Conservation (phyloP, 352 stramenopile species). For the Sclerospora graminicola region DNA sequence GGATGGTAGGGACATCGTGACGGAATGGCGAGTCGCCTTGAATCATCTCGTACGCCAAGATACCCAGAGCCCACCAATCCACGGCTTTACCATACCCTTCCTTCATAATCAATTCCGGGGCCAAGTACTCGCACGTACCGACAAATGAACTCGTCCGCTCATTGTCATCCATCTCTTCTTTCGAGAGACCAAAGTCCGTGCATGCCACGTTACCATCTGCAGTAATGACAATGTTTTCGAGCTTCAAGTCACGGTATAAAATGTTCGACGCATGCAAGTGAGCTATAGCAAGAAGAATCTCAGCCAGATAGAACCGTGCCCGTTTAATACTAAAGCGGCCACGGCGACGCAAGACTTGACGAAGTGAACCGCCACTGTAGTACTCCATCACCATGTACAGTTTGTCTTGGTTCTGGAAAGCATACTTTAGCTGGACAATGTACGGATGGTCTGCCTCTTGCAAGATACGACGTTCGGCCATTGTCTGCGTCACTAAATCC, state of each 20-base stretch:
- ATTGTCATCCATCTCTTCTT: slow-evolving; percentile 65
- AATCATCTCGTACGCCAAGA: slow-evolving; percentile 69
- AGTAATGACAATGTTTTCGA: slow-evolving; percentile 69
- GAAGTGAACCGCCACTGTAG: slow-evolving; percentile 59
- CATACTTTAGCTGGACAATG: slow-evolving; percentile 66
- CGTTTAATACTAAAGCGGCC: slow-evolving; percentile 65
- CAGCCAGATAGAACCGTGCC: slow-evolving; percentile 51
- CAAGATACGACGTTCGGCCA: slow-evolving; percentile 62
- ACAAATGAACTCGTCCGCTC: slow-evolving; percentile 59
- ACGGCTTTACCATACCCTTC: slow-evolving; percentile 60
- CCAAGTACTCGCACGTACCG: slow-evolving; percentile 67
- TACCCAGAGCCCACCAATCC: slow-evolving; percentile 71
- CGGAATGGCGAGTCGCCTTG: slow-evolving; percentile 65
- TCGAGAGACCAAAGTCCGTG: slow-evolving; percentile 66
- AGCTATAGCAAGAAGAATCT: slow-evolving; percentile 58
- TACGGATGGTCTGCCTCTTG: slow-evolving; percentile 69
- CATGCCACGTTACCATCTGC: slow-evolving; percentile 59
- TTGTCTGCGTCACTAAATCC: slow-evolving; percentile 65
- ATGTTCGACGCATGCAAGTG: slow-evolving; percentile 56
- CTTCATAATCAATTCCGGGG: slow-evolving; percentile 61
- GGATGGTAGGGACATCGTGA: slow-evolving; percentile 48
- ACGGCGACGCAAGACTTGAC: slow-evolving; percentile 50
- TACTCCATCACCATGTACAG: slow-evolving; percentile 81
- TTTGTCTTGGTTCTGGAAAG: slow-evolving; percentile 75
- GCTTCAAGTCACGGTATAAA: slow-evolving; percentile 64